phyloP scores from a whole-genome alignment of 2,329 filamentous ascomycete species.

The Apiospora arundinis region DNA sequence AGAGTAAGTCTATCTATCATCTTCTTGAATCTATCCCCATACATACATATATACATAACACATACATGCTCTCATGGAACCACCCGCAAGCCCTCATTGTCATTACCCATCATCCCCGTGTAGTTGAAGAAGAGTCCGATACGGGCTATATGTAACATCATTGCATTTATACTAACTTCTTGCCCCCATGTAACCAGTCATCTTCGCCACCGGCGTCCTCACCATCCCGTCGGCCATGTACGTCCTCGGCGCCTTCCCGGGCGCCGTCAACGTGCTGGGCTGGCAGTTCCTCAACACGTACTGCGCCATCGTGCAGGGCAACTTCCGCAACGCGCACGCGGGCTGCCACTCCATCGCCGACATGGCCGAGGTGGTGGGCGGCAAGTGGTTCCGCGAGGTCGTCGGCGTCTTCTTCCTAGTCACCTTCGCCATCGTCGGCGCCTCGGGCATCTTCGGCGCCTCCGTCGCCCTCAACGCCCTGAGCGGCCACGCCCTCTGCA shows the following conservation, averaged over 20 bases:
- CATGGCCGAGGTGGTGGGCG: conserved; percentile 64
- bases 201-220: conserved; percentile 51
- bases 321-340: conserved; percentile 46
- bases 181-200: conserved; percentile 34
- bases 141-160: too few relatives aligned
- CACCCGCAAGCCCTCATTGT: too few relatives aligned
- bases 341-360: conserved; percentile 54
- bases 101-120: neutral
- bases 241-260: conserved; percentile 49
- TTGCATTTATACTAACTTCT: neutral
- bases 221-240: conserved; percentile 51
- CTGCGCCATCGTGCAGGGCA: conserved; percentile 46
- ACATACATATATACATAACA: neutral
- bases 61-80: neutral
- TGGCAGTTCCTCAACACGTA: conserved; percentile 48
- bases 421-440: conserved; percentile 61
- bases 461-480: conserved; percentile 66
- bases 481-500: conserved; percentile 62
- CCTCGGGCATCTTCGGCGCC: conserved; percentile 63
- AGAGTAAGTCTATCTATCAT: conserved; percentile 37
- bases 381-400: conserved; percentile 56
- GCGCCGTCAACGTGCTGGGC: conserved; percentile 49
- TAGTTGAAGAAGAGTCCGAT: neutral
- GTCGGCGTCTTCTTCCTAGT: conserved; percentile 62
- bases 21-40: neutral